Conservation (phyloP, 1,284 basidiomycete genomes). For the Pholiota adiposa region DNA sequence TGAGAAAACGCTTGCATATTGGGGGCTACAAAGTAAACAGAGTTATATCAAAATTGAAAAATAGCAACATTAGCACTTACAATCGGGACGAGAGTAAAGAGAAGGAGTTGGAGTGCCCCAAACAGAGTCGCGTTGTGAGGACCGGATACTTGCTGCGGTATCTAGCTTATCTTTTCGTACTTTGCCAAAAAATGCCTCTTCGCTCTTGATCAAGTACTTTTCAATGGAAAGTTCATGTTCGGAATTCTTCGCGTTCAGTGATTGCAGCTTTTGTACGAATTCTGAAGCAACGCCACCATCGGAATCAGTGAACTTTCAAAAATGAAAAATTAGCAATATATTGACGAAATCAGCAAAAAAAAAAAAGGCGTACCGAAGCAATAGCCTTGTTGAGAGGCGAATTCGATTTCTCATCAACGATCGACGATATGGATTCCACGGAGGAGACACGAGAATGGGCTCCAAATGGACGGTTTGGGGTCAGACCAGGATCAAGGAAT, state of each 20-base stretch:
- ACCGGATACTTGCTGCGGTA: slow-evolving; percentile 77
- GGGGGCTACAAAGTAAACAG: slow-evolving; percentile 50
- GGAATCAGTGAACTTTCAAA: slow-evolving; percentile 80
- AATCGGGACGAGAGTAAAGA: slow-evolving; percentile 75
- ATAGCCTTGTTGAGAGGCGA: slow-evolving; percentile 93
- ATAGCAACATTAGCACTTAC: slow-evolving; percentile 45
- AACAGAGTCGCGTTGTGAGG: slow-evolving; percentile 80
- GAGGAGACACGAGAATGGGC: slow-evolving; percentile 80
- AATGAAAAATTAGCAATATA: slow-evolving; percentile 12
- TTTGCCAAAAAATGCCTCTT: slow-evolving; percentile 90
- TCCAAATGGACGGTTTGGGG: slow-evolving; percentile 77
- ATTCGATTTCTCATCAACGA: slow-evolving; percentile 87
- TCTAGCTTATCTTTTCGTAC: slow-evolving; percentile 85
- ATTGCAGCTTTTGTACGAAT: slow-evolving; percentile 85
- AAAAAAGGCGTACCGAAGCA: slow-evolving; percentile 62
- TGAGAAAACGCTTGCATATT: slow-evolving; percentile 52
- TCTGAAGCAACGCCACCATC: slow-evolving; percentile 90
- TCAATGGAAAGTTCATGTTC: slow-evolving; percentile 91
- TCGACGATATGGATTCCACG: slow-evolving; percentile 85
- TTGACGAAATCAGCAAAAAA: slow-evolving; percentile 4
- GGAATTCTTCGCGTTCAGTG: slow-evolving; percentile 83
- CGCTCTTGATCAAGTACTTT: slow-evolving; percentile 86
- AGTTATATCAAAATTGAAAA: slow-evolving; percentile 10
- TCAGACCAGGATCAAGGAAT: slow-evolving; percentile 66
- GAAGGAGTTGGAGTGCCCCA: slow-evolving; percentile 79